A percentile compares a stretch with the other conserved stretches of the same genome.
These are phyloP conservation scores for Vitis rupestris DNA, from an alignment of 164 flowering plant genomes.

Conservation along the genomic window DNA sequence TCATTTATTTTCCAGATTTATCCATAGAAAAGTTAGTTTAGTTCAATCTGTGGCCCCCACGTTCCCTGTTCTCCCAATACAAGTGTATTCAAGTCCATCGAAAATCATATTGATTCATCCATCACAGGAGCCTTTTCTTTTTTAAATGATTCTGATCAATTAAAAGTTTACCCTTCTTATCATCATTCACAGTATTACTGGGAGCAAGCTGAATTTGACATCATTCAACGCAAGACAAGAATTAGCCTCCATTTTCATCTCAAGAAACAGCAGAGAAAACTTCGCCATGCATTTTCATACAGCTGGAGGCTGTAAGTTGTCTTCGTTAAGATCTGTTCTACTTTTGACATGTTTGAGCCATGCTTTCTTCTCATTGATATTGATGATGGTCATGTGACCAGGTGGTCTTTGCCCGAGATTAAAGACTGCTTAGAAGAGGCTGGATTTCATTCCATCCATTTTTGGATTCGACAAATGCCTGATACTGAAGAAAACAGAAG, in stretches of 20 bases:
- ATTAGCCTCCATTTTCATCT: slow-evolving; percentile 90
- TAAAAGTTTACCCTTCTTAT: neutral
- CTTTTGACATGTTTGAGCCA: too few relatives aligned
- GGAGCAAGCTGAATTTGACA: slow-evolving; percentile 97
- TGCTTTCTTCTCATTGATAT: neutral
- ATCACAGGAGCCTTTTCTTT: neutral
- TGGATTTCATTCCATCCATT: slow-evolving; percentile 75
- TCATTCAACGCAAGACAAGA: slow-evolving; percentile 77
- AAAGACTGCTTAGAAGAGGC: slow-evolving; percentile 91
- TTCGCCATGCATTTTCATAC: slow-evolving; percentile 91
- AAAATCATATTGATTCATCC: too few relatives aligned
- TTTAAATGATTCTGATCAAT: neutral
- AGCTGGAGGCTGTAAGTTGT: slow-evolving; percentile 92
- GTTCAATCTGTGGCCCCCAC: too few relatives aligned
- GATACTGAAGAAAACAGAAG: slow-evolving; percentile 41
- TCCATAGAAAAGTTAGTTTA: neutral
- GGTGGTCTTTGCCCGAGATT: slow-evolving; percentile 95
- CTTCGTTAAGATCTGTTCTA: neutral
- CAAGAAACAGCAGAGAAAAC: slow-evolving; percentile 56
- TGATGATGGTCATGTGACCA: slow-evolving; percentile 22
- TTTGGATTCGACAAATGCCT: slow-evolving; percentile 89
- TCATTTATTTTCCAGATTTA: neutral
- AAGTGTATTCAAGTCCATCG: too few relatives aligned
- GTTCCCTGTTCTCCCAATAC: too few relatives aligned
- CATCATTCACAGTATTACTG: slow-evolving; percentile 62